Evolutionary conservation across 257 asterid genomes (phyloP), one percentile per base, ranked within the genome.

Genomic region (Solanum ossicruentum): DNA sequence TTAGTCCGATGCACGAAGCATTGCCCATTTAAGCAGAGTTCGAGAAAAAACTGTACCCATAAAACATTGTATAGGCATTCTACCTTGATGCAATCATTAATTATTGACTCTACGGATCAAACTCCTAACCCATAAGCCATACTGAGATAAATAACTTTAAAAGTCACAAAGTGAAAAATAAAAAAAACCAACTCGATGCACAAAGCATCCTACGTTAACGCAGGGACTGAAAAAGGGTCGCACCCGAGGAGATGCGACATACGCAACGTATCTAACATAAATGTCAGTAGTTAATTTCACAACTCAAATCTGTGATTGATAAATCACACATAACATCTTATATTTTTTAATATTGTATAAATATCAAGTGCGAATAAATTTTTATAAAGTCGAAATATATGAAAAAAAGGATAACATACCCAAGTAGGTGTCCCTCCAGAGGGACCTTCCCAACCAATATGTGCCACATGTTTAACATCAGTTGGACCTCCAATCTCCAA

Each of bases 391-490:
- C 3, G n/a, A 70, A 67, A 5, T 4, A 80, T 2, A 5, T 57
- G 16, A 12, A 81, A 1, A 1, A 66, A 56, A 13, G 41, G 12
- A 58, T 13, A 15, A 57, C 39, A 78, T 90, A 93, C 97, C 97
- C 97, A 93, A 85, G 91, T 84, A 57, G 97, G 97, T 26, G 92
- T 90, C 88, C 56, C 89, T 1, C 93, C 95, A 70, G 92, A 75
- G 60, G 92, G 88, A 61, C 95, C 93, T 83, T 93, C 97, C 88
- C 90, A 89, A 65, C 97, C 97, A 75, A 93, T 90, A 69, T 93
- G 95, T 26, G 95, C 90, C 70, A 93, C 91, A 86, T 93, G 95
- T 86, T 93, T 93, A 16, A 93, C 97, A 90, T 93, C 95, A 7
- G 97, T 92, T n/a, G 97, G 95, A 80, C 83, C 72, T 41, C 97